A percentile compares a stretch with the other conserved stretches of the same genome.
These are phyloP conservation scores for Metarhizium sp. DNA, from an alignment of 2,329 filamentous ascomycete species.

Conservation along the genomic window DNA sequence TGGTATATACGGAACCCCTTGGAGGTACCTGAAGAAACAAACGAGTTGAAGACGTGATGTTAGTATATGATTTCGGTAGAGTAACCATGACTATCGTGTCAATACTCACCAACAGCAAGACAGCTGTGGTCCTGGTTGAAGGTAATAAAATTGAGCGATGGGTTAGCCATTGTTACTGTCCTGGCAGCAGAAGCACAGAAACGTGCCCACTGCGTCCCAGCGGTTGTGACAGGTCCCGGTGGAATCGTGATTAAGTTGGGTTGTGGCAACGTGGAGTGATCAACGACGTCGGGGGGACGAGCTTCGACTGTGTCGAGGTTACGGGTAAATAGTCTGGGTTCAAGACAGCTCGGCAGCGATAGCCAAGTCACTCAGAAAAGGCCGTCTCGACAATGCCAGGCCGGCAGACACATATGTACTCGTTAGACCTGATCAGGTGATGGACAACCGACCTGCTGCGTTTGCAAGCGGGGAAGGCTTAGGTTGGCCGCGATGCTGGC, in stretches of 20 bases:
- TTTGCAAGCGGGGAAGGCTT: not conserved
- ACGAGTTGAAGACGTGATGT: not conserved
- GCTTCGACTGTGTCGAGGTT: not conserved
- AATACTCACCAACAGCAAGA: conserved; percentile 73
- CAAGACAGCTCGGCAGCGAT: not conserved
- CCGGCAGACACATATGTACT: not conserved
- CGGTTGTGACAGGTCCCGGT: not conserved
- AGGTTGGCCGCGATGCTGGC: not conserved
- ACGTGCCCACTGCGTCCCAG: not conserved
- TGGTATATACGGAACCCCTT: conserved; percentile 95
- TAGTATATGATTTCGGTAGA: not conserved
- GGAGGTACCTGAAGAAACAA: conserved; percentile 58
- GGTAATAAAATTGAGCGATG: conserved; percentile 91
- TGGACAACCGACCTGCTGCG: not conserved
- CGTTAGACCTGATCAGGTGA: not conserved
- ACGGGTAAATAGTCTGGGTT: not conserved
- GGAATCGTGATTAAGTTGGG: not conserved
- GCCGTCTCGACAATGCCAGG: not conserved
- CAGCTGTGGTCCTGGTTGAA: conserved; percentile 99
- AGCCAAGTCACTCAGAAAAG: not conserved
- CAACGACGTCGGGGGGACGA: not conserved
- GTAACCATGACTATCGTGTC: conserved; percentile 3
- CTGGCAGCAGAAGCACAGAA: not conserved
- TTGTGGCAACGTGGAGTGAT: not conserved
- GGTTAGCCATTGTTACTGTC: conserved; percentile 47